phyloP scores from a whole-genome alignment of 345 rosid genomes.

The Arabidopsis arenosa region DNA sequence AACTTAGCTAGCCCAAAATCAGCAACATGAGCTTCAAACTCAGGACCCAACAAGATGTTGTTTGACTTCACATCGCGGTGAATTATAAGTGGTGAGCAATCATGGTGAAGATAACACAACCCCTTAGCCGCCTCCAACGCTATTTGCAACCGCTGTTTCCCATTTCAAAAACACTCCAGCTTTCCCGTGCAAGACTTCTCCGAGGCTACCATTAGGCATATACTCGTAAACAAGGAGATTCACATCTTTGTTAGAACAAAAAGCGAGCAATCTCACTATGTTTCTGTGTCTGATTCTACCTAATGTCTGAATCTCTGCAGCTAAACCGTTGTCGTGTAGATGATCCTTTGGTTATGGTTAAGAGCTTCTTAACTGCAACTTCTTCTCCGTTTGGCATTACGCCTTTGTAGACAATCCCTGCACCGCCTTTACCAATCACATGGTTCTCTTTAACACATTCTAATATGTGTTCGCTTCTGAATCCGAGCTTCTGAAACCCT shows the following conservation, averaged over 20 bases:
- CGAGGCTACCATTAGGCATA: conserved; percentile 94
- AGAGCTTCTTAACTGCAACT: conserved; percentile 84
- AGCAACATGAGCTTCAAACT: conserved; percentile 94
- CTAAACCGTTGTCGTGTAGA: conserved; percentile 83
- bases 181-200: conserved; percentile 87
- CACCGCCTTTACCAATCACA: conserved; percentile 90
- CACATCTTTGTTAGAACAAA: conserved; percentile 80
- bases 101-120: conserved; percentile 91
- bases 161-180: conserved; percentile 71
- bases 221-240: conserved; percentile 91
- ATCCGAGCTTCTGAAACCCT: conserved; percentile 80
- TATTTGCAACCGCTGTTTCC: conserved; percentile 76
- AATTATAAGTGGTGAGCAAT: conserved; percentile 85
- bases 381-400: conserved; percentile 85
- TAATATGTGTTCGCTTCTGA: conserved; percentile 68
- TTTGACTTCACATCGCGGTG: conserved; percentile 95
- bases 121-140: conserved; percentile 95
- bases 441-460: conserved; percentile 93
- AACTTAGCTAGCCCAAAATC: conserved; percentile 96
- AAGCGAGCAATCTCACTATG: conserved; percentile 84
- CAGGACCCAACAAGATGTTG: conserved; percentile 81
- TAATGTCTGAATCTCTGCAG: conserved; percentile 86
- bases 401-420: conserved; percentile 87
- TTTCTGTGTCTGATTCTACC: conserved; percentile 91
- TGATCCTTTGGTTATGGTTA: conserved; percentile 66